Percentiles rank a stretch among this genome's conserved stretches.
Evolutionary conservation across 192 early-diverging fungal genomes (phyloP).

Genomic region (Geranomyces michiganensis): DNA sequence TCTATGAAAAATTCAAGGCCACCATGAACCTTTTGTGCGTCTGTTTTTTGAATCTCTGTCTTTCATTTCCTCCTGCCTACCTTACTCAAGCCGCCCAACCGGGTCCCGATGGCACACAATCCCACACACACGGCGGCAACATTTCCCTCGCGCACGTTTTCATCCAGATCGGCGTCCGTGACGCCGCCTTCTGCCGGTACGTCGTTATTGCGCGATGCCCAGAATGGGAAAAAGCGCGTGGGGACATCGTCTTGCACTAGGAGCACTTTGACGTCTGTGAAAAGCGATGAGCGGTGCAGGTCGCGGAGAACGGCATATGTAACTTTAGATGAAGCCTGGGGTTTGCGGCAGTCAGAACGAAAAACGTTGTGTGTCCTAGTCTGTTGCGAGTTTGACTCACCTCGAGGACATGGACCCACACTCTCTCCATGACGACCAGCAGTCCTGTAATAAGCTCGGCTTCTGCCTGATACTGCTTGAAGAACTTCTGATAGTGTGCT

Average conservation of each 20-base stretch:
- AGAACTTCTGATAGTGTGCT: slow-evolving; percentile 55
- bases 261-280: slow-evolving; percentile 33
- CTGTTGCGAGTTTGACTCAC: slow-evolving; percentile 18
- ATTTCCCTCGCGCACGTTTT: slow-evolving; percentile 10
- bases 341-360: no score
- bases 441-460: slow-evolving; percentile 57
- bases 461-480: slow-evolving; percentile 55
- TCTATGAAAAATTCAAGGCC: slow-evolving; percentile 15
- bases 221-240: slow-evolving; percentile 47
- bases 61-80: slow-evolving; percentile 11
- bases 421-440: slow-evolving; percentile 39
- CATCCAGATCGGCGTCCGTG: slow-evolving; percentile 34
- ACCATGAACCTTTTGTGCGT: background rate
- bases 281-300: slow-evolving; percentile 24
- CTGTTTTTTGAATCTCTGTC: background rate
- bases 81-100: slow-evolving; percentile 38
- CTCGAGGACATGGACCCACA: slow-evolving; percentile 52
- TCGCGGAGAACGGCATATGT: slow-evolving; percentile 42
- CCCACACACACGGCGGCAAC: slow-evolving; percentile 37
- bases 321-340: slow-evolving; percentile 43
- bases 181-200: slow-evolving; percentile 7
- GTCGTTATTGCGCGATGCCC: slow-evolving; percentile 47
- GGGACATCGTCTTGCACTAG: slow-evolving; percentile 39
- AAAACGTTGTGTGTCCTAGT: background rate
- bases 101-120: slow-evolving; percentile 27